These are phyloP conservation scores for Fistulinella prunicolor DNA, from an alignment of 768 basidiomycete genomes.

Conservation along the genomic window DNA sequence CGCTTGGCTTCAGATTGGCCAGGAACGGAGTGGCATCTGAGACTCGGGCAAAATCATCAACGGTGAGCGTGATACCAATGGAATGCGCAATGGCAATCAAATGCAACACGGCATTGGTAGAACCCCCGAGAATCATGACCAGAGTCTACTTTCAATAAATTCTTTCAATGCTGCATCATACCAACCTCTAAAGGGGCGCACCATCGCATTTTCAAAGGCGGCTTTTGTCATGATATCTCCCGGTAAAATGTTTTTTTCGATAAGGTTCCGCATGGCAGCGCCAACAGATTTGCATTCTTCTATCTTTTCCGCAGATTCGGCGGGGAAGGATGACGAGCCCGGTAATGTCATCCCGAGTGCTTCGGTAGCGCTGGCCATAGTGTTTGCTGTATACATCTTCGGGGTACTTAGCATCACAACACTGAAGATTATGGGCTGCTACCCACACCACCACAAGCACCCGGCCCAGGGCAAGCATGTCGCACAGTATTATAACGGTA, in stretches of 20 bases:
- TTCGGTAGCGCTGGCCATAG: conserved; percentile 95
- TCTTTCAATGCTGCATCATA: conserved; percentile 6
- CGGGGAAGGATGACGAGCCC: conserved; percentile 96
- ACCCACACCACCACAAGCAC: conserved; percentile 95
- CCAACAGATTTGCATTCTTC: conserved; percentile 83
- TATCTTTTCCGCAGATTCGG: conserved; percentile 85
- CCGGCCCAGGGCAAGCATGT: conserved; percentile 95
- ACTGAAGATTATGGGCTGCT: not conserved
- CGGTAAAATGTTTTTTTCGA: conserved; percentile 90
- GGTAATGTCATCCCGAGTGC: conserved; percentile 95
- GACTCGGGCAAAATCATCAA: conserved; percentile 93
- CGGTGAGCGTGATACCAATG: conserved; percentile 80
- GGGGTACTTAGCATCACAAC: conserved; percentile 6
- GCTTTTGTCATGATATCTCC: conserved; percentile 95
- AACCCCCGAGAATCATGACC: conserved; percentile 96
- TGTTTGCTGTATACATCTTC: conserved; percentile 98
- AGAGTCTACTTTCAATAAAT: conserved; percentile 56
- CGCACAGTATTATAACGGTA: conserved; percentile 85
- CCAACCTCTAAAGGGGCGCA: conserved; percentile 31
- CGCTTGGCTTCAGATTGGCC: conserved; percentile 95
- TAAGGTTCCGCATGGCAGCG: conserved; percentile 76
- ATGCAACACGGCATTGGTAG: conserved; percentile 96
- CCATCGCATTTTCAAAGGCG: conserved; percentile 99
- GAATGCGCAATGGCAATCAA: conserved; percentile 96
- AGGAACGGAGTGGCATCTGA: conserved; percentile 93